Evolutionary conservation across 208 protist species (phyloP), one percentile per base, ranked within the genome.

Genomic region (Trypanosoma congolense): DNA sequence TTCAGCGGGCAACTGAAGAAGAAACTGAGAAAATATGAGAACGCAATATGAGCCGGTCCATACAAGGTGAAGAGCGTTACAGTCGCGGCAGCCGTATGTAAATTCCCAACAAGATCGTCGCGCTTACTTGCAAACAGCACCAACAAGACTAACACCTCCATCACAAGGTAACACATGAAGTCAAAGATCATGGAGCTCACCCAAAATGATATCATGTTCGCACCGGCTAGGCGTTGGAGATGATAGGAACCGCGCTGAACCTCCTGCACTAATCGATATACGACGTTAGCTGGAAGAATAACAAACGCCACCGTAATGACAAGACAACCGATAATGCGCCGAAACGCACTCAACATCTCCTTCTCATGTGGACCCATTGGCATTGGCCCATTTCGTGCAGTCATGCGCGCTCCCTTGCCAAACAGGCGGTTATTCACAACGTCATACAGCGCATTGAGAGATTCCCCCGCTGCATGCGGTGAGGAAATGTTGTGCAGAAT

Each of bases 181-280:
- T 94, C 87, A 49, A 85, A 94, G 10, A 80, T 50, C 61, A 89
- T 90, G 46, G 65, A 80, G 59, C 83, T 87, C 38, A 80, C 24
- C 87, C 87, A 94, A 60, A 87, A 91, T 18, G 87, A 80, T 33
- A 70, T 5, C 28, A 70, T 58, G 43, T 71, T 81, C 21, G 70
- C 77, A 30, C 87, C 87, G 3, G 83, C 80, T 26, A 94, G 70
- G 70, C 76, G 83, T 75, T 94, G 87, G 65, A 92, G 73, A 61
- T 92, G 87, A 35, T 73, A 71, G 25, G 83, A 70, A 28, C 80
- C 80, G 28, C 62, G 69, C 66, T 86, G 78, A 44, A 80, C 83
- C 63, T 94, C 87, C 30, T 69, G 59, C 24, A 94, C 81, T 48
- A 92, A 85, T 68, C 73, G 91, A 56, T 68, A 59, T 46, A 94